Base-by-base conservation (phyloP, 805 yeast genomes). In the Hanseniaspora vineae region DNA sequence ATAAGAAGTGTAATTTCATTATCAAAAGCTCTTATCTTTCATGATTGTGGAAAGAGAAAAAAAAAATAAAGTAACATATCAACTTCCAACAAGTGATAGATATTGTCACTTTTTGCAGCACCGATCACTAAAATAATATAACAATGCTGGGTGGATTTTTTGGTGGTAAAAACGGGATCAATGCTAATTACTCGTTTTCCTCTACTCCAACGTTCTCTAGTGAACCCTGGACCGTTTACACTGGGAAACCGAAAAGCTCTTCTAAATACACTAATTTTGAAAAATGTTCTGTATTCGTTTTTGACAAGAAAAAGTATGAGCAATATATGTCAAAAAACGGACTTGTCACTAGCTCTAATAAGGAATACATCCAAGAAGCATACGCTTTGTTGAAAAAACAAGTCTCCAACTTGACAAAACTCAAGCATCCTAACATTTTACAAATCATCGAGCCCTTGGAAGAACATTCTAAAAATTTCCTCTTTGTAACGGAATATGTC, bases 371-470 rank as follows among this genome's bases (percentile, higher is more conserved):
- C 1, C 60, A 78, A 44, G 79, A 74, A 40, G 92, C 89, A 44
- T 81, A 78, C 54, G 82, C 77, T 42, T 70, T 81, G 18, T 66
- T 92, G 44, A 74, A 78, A 55, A 66, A 68, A 29, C 92, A 88
- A 55, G 81, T 87, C 2, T 66, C 77, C 19, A 81, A 82, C 52
- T 66, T 89, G 58, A 77, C 94, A 15, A 84, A 81, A 59, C 68
- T 92, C 55, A 83, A 88, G 54, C 99, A 92, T 61, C 98, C 99
- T 0, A 81, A 87, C 53, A 72, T 92, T 29, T 66, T 92, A 43
- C 80, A 88, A 1, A 71, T 92, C 2, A 76, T 85, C 35, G 98
- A 94, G 60, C 95, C 95, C 0, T 64, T 89, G 51, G 97, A 92
- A 62, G 95, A 88, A 54, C 84, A 90, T 35, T 81, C 81, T 53